Conservation (phyloP, 768 basidiomycete species). For the Hygrophorus pudorinus region DNA sequence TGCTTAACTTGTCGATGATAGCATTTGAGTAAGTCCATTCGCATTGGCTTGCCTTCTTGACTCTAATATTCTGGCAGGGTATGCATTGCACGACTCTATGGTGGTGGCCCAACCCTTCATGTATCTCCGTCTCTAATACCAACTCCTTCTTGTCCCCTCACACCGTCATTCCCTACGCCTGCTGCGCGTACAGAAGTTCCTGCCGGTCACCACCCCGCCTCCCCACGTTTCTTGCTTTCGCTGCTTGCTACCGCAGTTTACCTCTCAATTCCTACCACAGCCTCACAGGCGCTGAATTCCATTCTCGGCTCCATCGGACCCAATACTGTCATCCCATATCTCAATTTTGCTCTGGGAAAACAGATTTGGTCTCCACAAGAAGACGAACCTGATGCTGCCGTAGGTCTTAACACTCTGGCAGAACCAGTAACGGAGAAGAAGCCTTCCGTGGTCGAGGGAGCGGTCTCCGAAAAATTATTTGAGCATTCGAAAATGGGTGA, state of each 20-base stretch:
- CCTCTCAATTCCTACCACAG: conserved; percentile 69
- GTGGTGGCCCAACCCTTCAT: conserved; percentile 69
- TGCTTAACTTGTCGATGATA: conserved; percentile 16
- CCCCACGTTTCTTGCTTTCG: conserved; percentile 75
- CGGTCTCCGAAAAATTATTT: not conserved
- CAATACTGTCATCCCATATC: conserved; percentile 63
- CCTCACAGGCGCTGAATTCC: conserved; percentile 62
- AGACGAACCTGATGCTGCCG: conserved; percentile 49
- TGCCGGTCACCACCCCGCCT: conserved; percentile 56
- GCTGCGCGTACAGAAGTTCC: conserved; percentile 27
- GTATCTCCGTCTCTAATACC: conserved; percentile 59
- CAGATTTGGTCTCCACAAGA: conserved; percentile 35
- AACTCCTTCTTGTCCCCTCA: conserved; percentile 58
- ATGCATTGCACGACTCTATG: conserved; percentile 81
- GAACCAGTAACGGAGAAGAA: conserved; percentile 31
- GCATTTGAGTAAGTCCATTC: conserved; percentile 75
- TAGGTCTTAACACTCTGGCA: conserved; percentile 63
- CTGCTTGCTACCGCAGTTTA: conserved; percentile 82
- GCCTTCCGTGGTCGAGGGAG: conserved; percentile 7
- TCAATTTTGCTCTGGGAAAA: conserved; percentile 73
- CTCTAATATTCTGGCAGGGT: conserved; percentile 36
- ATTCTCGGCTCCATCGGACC: conserved; percentile 74
- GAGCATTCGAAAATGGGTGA: not conserved
- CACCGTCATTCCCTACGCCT: conserved; percentile 44
- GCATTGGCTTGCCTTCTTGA: not conserved